Percentiles rank a stretch among this genome's conserved stretches.
Conservation (phyloP, 2,329 filamentous ascomycete genomes). For the Thelonectria olida region DNA sequence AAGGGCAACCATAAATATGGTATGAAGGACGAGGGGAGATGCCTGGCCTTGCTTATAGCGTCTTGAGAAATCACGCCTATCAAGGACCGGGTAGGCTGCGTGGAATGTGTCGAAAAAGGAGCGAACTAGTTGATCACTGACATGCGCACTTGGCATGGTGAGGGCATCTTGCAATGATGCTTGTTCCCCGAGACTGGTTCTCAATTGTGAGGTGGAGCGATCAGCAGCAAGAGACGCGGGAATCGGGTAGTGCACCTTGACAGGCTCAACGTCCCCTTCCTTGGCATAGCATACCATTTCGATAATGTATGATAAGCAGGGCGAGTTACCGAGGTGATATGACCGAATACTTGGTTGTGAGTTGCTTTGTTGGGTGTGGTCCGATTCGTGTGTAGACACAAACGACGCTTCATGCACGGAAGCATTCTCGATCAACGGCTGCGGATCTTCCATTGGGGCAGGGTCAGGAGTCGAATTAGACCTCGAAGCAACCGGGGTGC, state of each 20-base stretch:
- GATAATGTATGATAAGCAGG: conserved; percentile 30
- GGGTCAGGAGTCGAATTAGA: no score
- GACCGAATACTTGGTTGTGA: conserved; percentile 11
- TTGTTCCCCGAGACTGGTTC: conserved; percentile 10
- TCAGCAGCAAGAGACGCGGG: conserved; percentile 26
- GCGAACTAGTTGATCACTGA: conserved; percentile 22
- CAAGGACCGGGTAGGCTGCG: conserved; percentile 23
- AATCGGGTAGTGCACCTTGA: conserved; percentile 34
- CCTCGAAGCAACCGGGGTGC: no score
- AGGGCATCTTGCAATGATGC: conserved; percentile 21
- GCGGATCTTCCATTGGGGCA: no score
- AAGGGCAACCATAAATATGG: conserved; percentile 20
- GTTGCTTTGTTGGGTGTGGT: no score
- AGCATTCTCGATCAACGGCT: no score
- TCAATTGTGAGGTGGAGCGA: conserved; percentile 6
- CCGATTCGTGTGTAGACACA: no score
- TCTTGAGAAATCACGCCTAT: conserved; percentile 5
- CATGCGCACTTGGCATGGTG: background rate
- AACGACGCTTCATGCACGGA: no score
- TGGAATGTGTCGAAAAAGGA: conserved; percentile 22
- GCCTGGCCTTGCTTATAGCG: conserved; percentile 6
- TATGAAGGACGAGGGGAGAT: conserved; percentile 16
- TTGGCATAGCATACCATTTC: conserved; percentile 29
- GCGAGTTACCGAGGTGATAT: conserved; percentile 24
- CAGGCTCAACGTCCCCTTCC: conserved; percentile 24